These are phyloP conservation scores for Septoria petroselini DNA, from an alignment of 2,329 filamentous ascomycete genomes.

Conservation along the genomic window DNA sequence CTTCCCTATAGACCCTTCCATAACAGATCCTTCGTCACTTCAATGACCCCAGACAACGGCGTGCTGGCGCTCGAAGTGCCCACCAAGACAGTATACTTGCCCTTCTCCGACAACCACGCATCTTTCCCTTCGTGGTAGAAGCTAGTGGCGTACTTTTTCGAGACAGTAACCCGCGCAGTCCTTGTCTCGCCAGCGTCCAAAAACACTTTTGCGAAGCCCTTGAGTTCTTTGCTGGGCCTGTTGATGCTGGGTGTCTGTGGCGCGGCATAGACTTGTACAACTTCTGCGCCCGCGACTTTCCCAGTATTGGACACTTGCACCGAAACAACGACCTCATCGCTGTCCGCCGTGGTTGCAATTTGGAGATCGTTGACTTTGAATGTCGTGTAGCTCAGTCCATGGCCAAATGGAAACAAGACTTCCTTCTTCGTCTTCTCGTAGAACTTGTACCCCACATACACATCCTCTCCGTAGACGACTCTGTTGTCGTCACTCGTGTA, in stretches of 20 bases:
- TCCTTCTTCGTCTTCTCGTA: constrained; percentile 62
- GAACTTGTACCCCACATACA: constrained; percentile 71
- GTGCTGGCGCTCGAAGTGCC: constrained; percentile 56
- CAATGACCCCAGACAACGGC: constrained; percentile 54
- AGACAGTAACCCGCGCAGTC: constrained; percentile 54
- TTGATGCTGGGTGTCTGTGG: constrained; percentile 62
- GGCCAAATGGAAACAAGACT: constrained; percentile 71
- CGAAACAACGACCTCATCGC: constrained; percentile 49
- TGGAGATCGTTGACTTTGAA: constrained; percentile 63
- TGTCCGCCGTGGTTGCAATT: constrained; percentile 48
- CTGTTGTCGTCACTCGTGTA: constrained; percentile 69
- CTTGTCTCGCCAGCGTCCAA: constrained; percentile 58
- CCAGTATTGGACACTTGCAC: constrained; percentile 58
- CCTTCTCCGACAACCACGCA: constrained; percentile 65
- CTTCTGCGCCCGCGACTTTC: constrained; percentile 56
- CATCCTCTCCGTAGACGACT: constrained; percentile 67
- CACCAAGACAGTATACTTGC: constrained; percentile 62
- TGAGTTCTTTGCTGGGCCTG: constrained; percentile 67
- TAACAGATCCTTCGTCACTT: constrained; percentile 60
- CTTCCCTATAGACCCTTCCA: constrained; percentile 57
- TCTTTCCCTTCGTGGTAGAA: constrained; percentile 68
- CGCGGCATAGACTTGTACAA: constrained; percentile 66
- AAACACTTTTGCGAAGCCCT: constrained; percentile 64
- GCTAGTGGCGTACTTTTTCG: constrained; percentile 63
- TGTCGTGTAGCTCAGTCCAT: constrained; percentile 73